A percentile compares a stretch with the other conserved stretches of the same genome.
phyloP scores from a whole-genome alignment of 208 protist species.

The Trypanosoma brucei region DNA sequence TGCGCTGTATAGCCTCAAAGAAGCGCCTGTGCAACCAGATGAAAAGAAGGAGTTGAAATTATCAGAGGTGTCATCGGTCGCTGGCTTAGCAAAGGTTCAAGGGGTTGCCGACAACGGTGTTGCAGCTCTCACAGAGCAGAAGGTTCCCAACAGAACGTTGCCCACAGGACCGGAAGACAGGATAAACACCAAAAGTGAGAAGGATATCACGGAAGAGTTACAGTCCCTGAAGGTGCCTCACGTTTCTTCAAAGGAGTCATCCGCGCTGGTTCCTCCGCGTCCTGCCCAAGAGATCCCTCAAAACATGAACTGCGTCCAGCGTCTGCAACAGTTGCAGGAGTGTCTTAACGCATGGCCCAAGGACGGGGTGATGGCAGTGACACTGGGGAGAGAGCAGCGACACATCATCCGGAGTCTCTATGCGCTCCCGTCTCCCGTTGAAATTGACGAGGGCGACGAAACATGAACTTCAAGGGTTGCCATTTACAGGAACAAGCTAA shows the following conservation, averaged over 20 bases:
- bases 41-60: not conserved
- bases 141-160: constrained; percentile 33
- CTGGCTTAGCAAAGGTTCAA: constrained; percentile 31
- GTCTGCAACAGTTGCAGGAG: constrained; percentile 36
- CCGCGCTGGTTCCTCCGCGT: constrained; percentile 24
- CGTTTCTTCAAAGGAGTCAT: constrained; percentile 1
- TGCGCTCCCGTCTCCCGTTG: constrained; percentile 51
- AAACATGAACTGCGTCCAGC: constrained; percentile 40
- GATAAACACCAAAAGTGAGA: not conserved
- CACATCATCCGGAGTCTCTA: constrained; percentile 42
- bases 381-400: constrained; percentile 33
- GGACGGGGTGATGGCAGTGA: constrained; percentile 33
- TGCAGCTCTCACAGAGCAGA: constrained; percentile 39
- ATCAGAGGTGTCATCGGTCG: constrained; percentile 7
- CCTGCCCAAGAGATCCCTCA: constrained; percentile 51
- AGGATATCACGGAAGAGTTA: constrained; percentile 42
- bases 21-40: not conserved
- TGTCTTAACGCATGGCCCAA: constrained; percentile 57
- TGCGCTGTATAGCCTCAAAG: constrained; percentile 33
- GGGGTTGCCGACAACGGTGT: constrained; percentile 54
- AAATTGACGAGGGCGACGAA: constrained; percentile 21
- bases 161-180: constrained; percentile 1
- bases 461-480: not conserved
- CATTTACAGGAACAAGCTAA: not conserved
- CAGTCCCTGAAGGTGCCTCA: constrained; percentile 52